Percentiles rank a stretch among this genome's conserved stretches.
Evolutionary conservation across 495 filamentous ascomycete genomes (phyloP).

Genomic region (Xylaria palmicola): DNA sequence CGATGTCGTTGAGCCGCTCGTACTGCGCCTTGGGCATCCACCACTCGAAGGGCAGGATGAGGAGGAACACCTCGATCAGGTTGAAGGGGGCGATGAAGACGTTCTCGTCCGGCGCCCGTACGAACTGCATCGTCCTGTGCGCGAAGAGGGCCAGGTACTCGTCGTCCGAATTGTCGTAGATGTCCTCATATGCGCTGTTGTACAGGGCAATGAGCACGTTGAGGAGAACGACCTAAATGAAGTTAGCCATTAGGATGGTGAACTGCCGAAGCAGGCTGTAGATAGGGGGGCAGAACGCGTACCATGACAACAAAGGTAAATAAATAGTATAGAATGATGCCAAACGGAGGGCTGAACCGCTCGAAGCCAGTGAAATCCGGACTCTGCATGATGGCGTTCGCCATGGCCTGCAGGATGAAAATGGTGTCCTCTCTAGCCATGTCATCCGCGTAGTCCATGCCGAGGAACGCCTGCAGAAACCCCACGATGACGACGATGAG

Average conservation of each 20-base stretch:
- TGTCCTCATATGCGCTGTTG: constrained; percentile 93
- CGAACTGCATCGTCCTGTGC: constrained; percentile 92
- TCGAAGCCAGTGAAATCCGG: constrained; percentile 92
- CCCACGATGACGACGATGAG: constrained; percentile 81
- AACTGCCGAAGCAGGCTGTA: too few species aligned
- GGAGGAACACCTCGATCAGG: constrained; percentile 78
- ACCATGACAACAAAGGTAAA: constrained; percentile 98
- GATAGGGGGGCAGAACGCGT: too few species aligned
- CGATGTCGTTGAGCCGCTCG: constrained; percentile 74
- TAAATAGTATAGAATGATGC: constrained; percentile 87
- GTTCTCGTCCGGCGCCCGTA: constrained; percentile 95
- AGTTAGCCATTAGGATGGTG: too few species aligned
- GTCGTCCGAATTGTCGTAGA: constrained; percentile 90
- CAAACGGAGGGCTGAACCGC: constrained; percentile 70
- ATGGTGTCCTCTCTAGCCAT: constrained; percentile 55
- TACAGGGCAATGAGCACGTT: constrained; percentile 97
- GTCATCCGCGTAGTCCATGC: constrained; percentile 79
- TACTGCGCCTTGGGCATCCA: constrained; percentile 74
- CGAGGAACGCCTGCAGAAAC: constrained; percentile 94
- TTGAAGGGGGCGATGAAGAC: constrained; percentile 97
- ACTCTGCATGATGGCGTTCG: constrained; percentile 82
- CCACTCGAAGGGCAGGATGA: constrained; percentile 90
- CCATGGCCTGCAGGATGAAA: constrained; percentile 87
- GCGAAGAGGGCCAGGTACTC: constrained; percentile 90
- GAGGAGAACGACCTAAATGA: constrained; percentile 60